Evolutionary conservation across 345 rosid genomes (phyloP), one percentile per base, ranked within the genome.

Genomic region (Populus davidiana): DNA sequence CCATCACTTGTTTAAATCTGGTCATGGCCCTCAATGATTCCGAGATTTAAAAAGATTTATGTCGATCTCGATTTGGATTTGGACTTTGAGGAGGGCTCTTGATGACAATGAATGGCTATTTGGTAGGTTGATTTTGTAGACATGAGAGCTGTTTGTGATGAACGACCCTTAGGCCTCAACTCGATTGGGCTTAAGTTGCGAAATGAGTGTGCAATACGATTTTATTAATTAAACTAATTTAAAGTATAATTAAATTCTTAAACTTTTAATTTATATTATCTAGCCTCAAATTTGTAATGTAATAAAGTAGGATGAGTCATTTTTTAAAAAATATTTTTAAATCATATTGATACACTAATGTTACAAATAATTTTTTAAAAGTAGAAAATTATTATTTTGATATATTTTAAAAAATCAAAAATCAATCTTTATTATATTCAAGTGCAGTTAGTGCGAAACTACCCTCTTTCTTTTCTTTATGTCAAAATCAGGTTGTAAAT

Each of bases 171-270:
- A 0, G 63, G 63, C 6, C 4, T n/a, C 5, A 44, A 13, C 49
- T 44, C 0, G 0, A 0, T n/a, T 8, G 2, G 27, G 27, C 14
- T 21, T 2, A 1, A 1, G 12, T 33, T 33, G 35, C 0, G 36
- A 33, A 33, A 33, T 33, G 5, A 0, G 5, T 33, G 0, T 33
- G 0, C 0, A 33, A 5, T 0, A 0, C 0, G 5, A 33, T 33
- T 33, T 33, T 0, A 33, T 33, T 33, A 33, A 33, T 33, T 33
- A 33, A 33, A 33, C 0, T 33, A 33, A 0, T 33, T 33, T 33
- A 0, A 33, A 4, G 0, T 33, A 4, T 0, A 33, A 33, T 33
- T 33, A 33, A 33, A 0, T 5, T 0, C 0, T 31, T 2, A 31
- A 4, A 5, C 5, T 33, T 0, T 33, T 0, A 33, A 33, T 33